phyloP scores from a whole-genome alignment of 345 rosid genomes.

The Raphanus raphanistrum region DNA sequence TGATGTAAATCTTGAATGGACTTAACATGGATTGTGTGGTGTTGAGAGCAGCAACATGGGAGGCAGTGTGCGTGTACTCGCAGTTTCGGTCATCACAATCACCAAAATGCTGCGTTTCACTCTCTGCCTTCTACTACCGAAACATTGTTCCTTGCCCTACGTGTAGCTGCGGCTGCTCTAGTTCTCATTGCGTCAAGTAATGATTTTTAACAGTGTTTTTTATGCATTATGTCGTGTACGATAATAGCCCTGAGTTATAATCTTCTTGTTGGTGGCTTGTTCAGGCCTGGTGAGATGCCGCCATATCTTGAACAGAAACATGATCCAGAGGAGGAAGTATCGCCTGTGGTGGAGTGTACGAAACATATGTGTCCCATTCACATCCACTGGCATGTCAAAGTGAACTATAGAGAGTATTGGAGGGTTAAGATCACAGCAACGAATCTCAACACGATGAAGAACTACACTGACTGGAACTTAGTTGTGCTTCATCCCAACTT shows the following conservation, averaged over 20 bases:
- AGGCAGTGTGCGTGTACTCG: constrained; percentile 70
- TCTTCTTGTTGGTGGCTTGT: neutral
- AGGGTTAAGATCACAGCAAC: constrained; percentile 71
- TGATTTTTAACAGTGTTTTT: neutral
- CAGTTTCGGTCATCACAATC: constrained; percentile 58
- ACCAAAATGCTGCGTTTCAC: constrained; percentile 85
- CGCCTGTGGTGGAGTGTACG: constrained; percentile 58
- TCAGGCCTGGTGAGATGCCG: constrained; percentile 51
- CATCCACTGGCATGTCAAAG: constrained; percentile 89
- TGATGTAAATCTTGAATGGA: neutral
- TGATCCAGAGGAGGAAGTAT: constrained; percentile 41
- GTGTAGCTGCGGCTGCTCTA: constrained; percentile 72
- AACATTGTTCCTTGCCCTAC: constrained; percentile 67
- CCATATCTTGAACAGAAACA: constrained; percentile 47
- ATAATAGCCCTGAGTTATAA: neutral
- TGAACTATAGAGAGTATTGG: constrained; percentile 78
- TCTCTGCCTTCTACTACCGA: constrained; percentile 67
- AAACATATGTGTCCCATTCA: constrained; percentile 74
- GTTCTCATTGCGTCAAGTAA: constrained; percentile 56
- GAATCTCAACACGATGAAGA: constrained; percentile 58
- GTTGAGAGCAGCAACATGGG: constrained; percentile 63
- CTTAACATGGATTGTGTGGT: neutral
- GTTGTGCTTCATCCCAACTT: constrained; percentile 83
- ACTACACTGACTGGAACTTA: constrained; percentile 79
- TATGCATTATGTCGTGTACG: neutral